Conservation (phyloP, 2,329 filamentous ascomycete species). For the Nectriaceae sp. region DNA sequence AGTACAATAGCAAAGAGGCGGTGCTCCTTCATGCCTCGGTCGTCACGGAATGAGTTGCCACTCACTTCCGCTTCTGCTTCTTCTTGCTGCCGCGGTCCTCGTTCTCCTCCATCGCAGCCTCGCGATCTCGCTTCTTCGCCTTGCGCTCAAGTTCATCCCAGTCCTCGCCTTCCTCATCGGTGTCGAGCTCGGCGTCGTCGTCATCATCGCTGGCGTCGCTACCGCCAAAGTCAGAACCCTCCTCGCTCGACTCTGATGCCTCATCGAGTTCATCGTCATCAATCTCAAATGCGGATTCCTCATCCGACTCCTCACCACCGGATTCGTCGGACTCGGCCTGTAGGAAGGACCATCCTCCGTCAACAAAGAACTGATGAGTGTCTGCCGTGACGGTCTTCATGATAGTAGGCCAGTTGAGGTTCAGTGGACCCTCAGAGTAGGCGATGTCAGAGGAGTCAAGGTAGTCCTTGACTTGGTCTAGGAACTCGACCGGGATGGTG, state of each 20-base stretch:
- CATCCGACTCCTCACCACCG: slow-evolving; percentile 74
- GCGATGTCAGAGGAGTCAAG: slow-evolving; percentile 94
- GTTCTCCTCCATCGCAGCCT: slow-evolving; percentile 41
- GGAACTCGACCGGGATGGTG: slow-evolving; percentile 92
- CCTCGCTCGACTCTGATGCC: slow-evolving; percentile 73
- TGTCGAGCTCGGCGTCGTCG: slow-evolving; percentile 68
- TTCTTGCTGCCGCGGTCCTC: slow-evolving; percentile 74
- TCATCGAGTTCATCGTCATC: slow-evolving; percentile 84
- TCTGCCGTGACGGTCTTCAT: slow-evolving; percentile 98
- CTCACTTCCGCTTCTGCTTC: slow-evolving; percentile 43
- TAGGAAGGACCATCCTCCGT: slow-evolving; percentile 95
- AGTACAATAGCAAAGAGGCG: too few species aligned
- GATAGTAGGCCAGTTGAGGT: slow-evolving; percentile 98
- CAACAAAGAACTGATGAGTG: slow-evolving; percentile 90
- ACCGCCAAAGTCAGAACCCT: slow-evolving; percentile 87
- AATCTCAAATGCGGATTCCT: slow-evolving; percentile 92
- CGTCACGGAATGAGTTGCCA: too few species aligned
- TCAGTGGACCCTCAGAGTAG: slow-evolving; percentile 90
- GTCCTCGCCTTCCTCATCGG: slow-evolving; percentile 80
- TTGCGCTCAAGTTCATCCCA: slow-evolving; percentile 96
- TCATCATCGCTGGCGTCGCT: slow-evolving; percentile 81
- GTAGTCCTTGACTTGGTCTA: slow-evolving; percentile 97
- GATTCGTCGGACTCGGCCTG: slow-evolving; percentile 86
- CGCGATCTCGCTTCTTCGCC: slow-evolving; percentile 81
- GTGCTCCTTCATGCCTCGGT: too few species aligned